A percentile compares a stretch with the other conserved stretches of the same genome.
Conservation (phyloP, 2,329 filamentous ascomycete species). For the Microsporum audouinii region DNA sequence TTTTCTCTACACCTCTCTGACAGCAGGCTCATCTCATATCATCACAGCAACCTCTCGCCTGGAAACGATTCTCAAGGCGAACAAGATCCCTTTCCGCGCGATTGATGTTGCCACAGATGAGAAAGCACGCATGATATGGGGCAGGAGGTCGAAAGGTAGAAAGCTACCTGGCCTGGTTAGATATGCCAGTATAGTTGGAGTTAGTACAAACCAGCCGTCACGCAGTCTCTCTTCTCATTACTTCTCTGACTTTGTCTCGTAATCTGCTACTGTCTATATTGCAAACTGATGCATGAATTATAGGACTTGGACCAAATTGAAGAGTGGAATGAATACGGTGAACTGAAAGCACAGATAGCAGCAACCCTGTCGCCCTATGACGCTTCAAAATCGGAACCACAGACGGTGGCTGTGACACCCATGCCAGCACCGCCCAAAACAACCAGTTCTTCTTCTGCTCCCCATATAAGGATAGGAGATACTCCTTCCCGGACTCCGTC, state of each 20-base stretch:
- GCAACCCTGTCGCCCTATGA: conserved; percentile 16
- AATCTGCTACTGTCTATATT: not conserved
- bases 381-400: conserved; percentile 15
- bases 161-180: conserved; percentile 86
- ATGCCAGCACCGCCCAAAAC: conserved; percentile 18
- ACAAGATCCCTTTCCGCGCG: conserved; percentile 86
- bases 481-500: conserved; percentile 25
- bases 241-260: not conserved
- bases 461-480: conserved; percentile 31
- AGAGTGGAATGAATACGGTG: conserved; percentile 98
- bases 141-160: conserved; percentile 68
- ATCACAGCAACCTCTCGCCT: conserved; percentile 90
- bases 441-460: conserved; percentile 21
- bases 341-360: conserved; percentile 71
- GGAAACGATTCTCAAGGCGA: conserved; percentile 90
- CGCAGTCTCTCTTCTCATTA: not conserved
- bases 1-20: conserved; percentile 93
- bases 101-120: conserved; percentile 86
- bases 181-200: conserved; percentile 71
- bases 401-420: conserved; percentile 18
- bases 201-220: conserved; percentile 37
- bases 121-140: conserved; percentile 79
- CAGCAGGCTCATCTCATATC: conserved; percentile 89
- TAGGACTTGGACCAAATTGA: conserved; percentile 90
- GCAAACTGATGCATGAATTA: not conserved